Conservation (phyloP, 2,329 filamentous ascomycete species). For the Apiospora koreana region DNA sequence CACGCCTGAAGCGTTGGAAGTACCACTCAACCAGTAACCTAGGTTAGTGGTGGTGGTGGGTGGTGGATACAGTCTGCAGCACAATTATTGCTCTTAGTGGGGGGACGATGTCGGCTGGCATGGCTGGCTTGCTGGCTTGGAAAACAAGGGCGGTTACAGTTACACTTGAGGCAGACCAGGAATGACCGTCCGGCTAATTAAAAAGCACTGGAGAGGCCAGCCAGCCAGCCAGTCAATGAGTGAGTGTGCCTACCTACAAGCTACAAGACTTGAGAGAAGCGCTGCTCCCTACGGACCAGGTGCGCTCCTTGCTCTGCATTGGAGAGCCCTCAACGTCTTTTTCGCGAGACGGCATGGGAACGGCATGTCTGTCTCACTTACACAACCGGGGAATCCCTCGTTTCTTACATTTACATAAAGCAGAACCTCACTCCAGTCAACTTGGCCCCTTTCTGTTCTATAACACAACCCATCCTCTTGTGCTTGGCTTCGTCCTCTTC, state of each 20-base stretch:
- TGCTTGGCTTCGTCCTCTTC: not conserved
- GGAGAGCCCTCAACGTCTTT: not conserved
- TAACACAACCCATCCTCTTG: not conserved
- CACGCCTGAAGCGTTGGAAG: constrained; percentile 3
- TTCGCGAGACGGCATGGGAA: not conserved
- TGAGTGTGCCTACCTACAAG: not conserved
- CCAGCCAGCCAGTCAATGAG: not conserved
- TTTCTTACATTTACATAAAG: not conserved
- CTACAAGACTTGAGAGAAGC: not conserved
- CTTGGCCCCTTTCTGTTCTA: not conserved
- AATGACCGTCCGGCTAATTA: not conserved
- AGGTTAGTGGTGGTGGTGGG: not conserved
- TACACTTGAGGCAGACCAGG: constrained; percentile 8
- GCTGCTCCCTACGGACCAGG: too few species aligned
- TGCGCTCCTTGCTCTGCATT: not conserved
- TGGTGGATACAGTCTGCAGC: constrained; percentile 15
- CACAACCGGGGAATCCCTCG: not conserved
- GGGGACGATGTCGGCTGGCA: constrained; percentile 6
- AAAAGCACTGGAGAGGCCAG: not conserved
- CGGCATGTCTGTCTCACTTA: not conserved
- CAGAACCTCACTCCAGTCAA: not conserved
- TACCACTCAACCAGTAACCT: not conserved
- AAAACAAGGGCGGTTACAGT: constrained; percentile 6
- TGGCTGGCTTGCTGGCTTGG: not conserved
- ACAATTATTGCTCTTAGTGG: constrained; percentile 11